A percentile compares a stretch with the other conserved stretches of the same genome.
Conservation (phyloP, 257 asterid genomes). For the Nicotiana attenuata region DNA sequence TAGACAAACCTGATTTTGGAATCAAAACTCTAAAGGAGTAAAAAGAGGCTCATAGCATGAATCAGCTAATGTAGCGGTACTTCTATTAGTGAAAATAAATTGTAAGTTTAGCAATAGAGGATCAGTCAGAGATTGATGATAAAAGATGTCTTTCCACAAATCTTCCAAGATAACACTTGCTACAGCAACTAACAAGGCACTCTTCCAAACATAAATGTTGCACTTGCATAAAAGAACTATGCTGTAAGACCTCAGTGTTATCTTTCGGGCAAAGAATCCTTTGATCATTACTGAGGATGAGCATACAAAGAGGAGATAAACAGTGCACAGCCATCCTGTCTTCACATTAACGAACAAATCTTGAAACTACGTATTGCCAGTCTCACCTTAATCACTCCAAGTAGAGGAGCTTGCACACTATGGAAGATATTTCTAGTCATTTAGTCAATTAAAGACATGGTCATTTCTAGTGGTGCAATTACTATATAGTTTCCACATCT, state of each 20-base stretch:
- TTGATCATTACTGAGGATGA: not conserved
- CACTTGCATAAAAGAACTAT: not conserved
- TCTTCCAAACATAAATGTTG: not conserved
- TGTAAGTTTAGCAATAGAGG: not conserved
- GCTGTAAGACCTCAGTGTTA: not conserved
- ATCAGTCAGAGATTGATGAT: not conserved
- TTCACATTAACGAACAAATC: not conserved
- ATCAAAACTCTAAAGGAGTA: not conserved
- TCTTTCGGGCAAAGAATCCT: not conserved
- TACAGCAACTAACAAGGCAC: not conserved
- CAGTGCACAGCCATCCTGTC: not conserved
- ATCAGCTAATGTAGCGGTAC: not conserved
- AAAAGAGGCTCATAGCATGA: not conserved
- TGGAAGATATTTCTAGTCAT: not conserved
- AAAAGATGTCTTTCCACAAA: not conserved
- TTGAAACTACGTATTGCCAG: not conserved
- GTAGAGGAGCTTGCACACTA: conserved; percentile 8
- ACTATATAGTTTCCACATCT: not conserved
- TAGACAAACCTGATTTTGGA: not conserved
- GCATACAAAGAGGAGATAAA: not conserved
- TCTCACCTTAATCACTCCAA: not conserved
- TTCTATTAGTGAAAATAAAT: not conserved
- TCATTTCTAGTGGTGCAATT: not conserved
- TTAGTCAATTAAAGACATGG: not conserved
- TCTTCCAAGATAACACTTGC: not conserved